Evolutionary conservation across 2,329 filamentous ascomycete genomes (phyloP).

Genomic region (Colletotrichum viniferum): DNA sequence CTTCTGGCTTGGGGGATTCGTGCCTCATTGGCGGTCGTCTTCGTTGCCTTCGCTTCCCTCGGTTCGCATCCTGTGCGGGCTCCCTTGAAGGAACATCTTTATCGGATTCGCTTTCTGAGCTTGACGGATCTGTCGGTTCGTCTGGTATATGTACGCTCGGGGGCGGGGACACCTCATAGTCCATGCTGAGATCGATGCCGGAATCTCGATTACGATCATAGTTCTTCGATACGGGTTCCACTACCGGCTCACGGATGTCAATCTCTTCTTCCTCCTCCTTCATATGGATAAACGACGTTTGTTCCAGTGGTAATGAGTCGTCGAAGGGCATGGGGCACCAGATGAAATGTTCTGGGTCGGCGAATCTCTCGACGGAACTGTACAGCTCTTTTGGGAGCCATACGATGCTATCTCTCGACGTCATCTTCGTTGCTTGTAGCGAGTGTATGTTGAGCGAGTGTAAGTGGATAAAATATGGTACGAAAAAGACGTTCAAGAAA

Average conservation of each 20-base stretch:
- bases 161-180: neutral
- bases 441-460: constrained; percentile 1
- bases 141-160: neutral
- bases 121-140: neutral
- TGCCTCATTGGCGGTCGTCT: neutral
- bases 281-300: constrained; percentile 16
- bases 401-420: constrained; percentile 9
- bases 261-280: neutral
- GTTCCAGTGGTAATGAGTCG: constrained; percentile 7
- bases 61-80: neutral
- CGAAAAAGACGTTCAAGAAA: neutral
- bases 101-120: constrained; percentile 5
- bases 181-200: neutral
- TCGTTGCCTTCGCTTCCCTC: neutral
- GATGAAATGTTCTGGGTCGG: constrained; percentile 6
- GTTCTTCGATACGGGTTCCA: neutral
- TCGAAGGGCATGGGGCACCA: constrained; percentile 17
- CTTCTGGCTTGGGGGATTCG: neutral
- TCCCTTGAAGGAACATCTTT: neutral
- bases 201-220: neutral
- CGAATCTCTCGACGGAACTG: constrained; percentile 10
- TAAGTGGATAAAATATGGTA: neutral
- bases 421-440: neutral
- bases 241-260: neutral
- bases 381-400: constrained; percentile 18